Evolutionary conservation across 805 yeast species (phyloP), one percentile per base, ranked within the genome.

Genomic region (Schwanniomyces vanrijiae): DNA sequence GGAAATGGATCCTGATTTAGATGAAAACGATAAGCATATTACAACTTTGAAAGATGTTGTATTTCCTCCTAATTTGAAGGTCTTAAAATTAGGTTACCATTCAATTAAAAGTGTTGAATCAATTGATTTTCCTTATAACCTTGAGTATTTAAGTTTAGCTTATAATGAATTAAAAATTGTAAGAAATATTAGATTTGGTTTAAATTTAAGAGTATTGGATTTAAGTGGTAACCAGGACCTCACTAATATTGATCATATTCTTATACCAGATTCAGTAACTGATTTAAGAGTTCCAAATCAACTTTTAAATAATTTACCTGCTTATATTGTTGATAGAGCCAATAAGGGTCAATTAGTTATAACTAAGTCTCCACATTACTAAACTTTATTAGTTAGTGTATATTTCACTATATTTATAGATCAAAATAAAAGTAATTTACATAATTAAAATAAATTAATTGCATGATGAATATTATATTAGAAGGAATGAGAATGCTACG

Each of bases 151-250:
- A 33, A 62, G 71, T 47, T 53, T 73, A 43, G 63, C 66, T 10
- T 69, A 71, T 54, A 73, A 73, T 56, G 78, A 70, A 43, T 50
- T 73, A 37, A 64, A 64, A 28, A 55, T 68, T 11, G 58, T 72
- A 33, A 55, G 73, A 34, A 70, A 68, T 48, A 59, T 69, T n/a
- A 62, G 60, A 39, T 68, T 71, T 41, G 73, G 75, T 11, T 59
- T 62, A 22, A 56, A 60, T 22, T 57, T 73, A 19, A 64, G 58
- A 41, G 51, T 58, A 4, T 53, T 73, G 29, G 75, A 73, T 51
- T 56, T 73, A 16, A 68, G 75, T 51, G 77, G 76, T 1, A 73
- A 73, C 52, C 69, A 63, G 44, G 76, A 73, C 33, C 60, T 73
- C 29, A 53, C 59, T 20, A 64, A 61, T 42, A 56, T 73, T 22